phyloP scores from a whole-genome alignment of 306 rosid species.

The Cotoneaster glaucophyllus region DNA sequence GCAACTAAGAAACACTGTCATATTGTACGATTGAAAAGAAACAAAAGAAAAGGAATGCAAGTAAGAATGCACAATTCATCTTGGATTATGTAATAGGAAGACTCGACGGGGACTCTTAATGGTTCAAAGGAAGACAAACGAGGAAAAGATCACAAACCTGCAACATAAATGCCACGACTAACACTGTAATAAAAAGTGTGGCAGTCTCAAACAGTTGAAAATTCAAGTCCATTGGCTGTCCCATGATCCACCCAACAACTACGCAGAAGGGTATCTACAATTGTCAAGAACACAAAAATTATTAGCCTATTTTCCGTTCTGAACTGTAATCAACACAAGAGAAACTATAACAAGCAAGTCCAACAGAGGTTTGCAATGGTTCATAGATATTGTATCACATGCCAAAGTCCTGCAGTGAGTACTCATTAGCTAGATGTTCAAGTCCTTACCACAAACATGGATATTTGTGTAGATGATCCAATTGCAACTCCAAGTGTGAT shows the following conservation, averaged over 20 bases:
- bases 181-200: constrained; percentile 78
- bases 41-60: not conserved
- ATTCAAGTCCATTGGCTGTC: constrained; percentile 81
- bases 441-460: constrained; percentile 87
- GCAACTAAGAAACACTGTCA: not conserved
- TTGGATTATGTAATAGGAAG: not conserved
- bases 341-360: not conserved
- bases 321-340: not conserved
- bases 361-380: not conserved
- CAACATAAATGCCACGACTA: constrained; percentile 91
- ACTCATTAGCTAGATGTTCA: not conserved
- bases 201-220: constrained; percentile 95
- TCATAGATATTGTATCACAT: not conserved
- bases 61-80: not conserved
- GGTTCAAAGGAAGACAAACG: not conserved
- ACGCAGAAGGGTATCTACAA: constrained; percentile 85
- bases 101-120: not conserved
- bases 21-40: not conserved
- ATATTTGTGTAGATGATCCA: constrained; percentile 92
- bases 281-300: not conserved
- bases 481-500: constrained; percentile 88
- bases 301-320: not conserved
- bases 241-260: constrained; percentile 94
- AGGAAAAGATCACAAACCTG: constrained; percentile 48
- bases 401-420: not conserved